A percentile compares a stretch with the other conserved stretches of the same genome.
Evolutionary conservation across 306 rosid genomes (phyloP).

Genomic region (Acmispon strigosus): DNA sequence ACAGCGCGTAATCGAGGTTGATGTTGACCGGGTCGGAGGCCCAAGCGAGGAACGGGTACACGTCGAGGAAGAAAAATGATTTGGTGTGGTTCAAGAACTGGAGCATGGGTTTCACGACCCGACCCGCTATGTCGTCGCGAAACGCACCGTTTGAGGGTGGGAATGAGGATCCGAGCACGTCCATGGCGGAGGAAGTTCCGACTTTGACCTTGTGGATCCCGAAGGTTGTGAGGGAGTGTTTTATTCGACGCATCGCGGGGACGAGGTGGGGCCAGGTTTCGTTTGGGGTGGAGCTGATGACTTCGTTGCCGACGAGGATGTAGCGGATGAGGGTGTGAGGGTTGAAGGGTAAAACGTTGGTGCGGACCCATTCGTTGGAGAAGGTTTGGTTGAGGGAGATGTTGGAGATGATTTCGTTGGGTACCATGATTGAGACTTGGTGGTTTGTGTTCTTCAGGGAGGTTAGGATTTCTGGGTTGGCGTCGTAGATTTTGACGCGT

Average conservation of each 20-base stretch:
- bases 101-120: slow-evolving; percentile 59
- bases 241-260: slow-evolving; percentile 56
- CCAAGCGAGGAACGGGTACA: slow-evolving; percentile 73
- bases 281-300: slow-evolving; percentile 33
- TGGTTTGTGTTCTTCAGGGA: slow-evolving; percentile 46
- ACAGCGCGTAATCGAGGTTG: slow-evolving; percentile 49
- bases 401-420: slow-evolving; percentile 54
- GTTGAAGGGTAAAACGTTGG: slow-evolving; percentile 51
- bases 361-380: slow-evolving; percentile 48
- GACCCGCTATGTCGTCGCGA: slow-evolving; percentile 44
- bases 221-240: slow-evolving; percentile 28
- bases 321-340: slow-evolving; percentile 50
- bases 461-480: slow-evolving; percentile 43
- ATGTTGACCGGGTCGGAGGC: slow-evolving; percentile 41
- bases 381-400: slow-evolving; percentile 52
- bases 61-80: slow-evolving; percentile 75
- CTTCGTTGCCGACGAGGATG: slow-evolving; percentile 82
- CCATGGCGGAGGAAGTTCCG: slow-evolving; percentile 69
- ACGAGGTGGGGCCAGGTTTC: slow-evolving; percentile 48
- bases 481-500: slow-evolving; percentile 47
- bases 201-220: slow-evolving; percentile 53
- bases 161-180: slow-evolving; percentile 53
- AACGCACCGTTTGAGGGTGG: slow-evolving; percentile 79
- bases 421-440: slow-evolving; percentile 65
- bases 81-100: slow-evolving; percentile 51